Evolutionary conservation across 768 basidiomycete genomes (phyloP), one percentile per base, ranked within the genome.

Genomic region (Boletus rubescentipes): DNA sequence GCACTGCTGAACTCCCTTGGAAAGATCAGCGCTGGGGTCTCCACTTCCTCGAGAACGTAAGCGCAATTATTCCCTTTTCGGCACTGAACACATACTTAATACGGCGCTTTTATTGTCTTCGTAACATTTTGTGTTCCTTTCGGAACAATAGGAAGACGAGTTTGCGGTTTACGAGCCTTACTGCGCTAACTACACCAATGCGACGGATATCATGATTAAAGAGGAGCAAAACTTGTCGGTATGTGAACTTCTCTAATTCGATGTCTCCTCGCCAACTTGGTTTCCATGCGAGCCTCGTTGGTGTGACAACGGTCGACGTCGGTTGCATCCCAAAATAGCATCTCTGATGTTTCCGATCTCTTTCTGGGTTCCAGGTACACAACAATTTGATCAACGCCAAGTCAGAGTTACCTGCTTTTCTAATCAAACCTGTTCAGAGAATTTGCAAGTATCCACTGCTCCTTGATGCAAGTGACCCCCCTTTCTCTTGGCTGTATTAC

Each of bases 401-500:
- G 69, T 87, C 89, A 67, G 97, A 99, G 66, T 79, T 99, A 31
- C 91, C 92, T 54, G 93, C 93, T 9, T 96, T 98, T 75, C 84
- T 98, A 55, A 98, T 98, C 80, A 98, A 98, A 76, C 97, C 97
- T 8, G 89, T 99, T 45, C 97, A 99, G 71, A 86, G 97, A 57
- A 89, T 98, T 61, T 97, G 96, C 82, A 98, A 98, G 79, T 98
- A 98, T 71, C 95, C 95, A 23, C 79, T 99, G 14, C 82, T 98
- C 21, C 84, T 99, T 63, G 90, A 91, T 69, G 93, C 93, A 66
- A 67, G 87, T 76, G 30, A 34, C 46, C n/a, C n/a, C n/a, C n/a
- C 50, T 45, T 47, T 57, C 55, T 36, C 38, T 52, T 48, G 46
- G 49, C 59, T 44, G 34, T 45, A 57, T 50, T 49, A 23, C 49